Conservation (phyloP, 345 rosid species). For the Populus tremula region DNA sequence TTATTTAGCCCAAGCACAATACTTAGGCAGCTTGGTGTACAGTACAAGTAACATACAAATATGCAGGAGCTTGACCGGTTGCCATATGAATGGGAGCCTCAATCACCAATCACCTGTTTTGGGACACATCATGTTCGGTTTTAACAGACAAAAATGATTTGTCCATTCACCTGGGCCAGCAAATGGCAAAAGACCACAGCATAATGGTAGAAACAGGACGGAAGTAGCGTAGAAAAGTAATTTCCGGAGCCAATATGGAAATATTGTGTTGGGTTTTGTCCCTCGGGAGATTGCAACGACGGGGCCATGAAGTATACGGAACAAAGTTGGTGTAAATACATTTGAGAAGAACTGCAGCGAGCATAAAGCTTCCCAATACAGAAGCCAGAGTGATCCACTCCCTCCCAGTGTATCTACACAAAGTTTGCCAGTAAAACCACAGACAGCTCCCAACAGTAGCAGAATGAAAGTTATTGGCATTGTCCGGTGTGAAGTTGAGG, state of each 20-base stretch:
- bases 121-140: background rate
- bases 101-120: constrained; percentile 20
- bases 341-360: constrained; percentile 58
- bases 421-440: constrained; percentile 75
- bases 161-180: constrained; percentile 66
- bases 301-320: constrained; percentile 53
- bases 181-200: constrained; percentile 75
- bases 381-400: constrained; percentile 63
- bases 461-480: constrained; percentile 74
- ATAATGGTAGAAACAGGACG: constrained; percentile 50
- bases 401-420: constrained; percentile 89
- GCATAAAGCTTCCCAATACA: constrained; percentile 72
- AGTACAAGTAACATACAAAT: background rate
- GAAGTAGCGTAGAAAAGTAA: constrained; percentile 38
- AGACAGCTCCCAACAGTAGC: constrained; percentile 55
- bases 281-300: constrained; percentile 23
- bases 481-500: constrained; percentile 49
- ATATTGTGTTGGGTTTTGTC: constrained; percentile 6
- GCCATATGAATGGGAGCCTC: background rate
- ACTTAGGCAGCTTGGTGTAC: background rate
- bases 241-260: constrained; percentile 69
- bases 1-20: background rate
- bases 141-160: constrained; percentile 43
- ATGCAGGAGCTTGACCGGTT: background rate
- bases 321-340: constrained; percentile 41